Conservation (phyloP, 345 rosid species). For the Pelargonium nanum region DNA sequence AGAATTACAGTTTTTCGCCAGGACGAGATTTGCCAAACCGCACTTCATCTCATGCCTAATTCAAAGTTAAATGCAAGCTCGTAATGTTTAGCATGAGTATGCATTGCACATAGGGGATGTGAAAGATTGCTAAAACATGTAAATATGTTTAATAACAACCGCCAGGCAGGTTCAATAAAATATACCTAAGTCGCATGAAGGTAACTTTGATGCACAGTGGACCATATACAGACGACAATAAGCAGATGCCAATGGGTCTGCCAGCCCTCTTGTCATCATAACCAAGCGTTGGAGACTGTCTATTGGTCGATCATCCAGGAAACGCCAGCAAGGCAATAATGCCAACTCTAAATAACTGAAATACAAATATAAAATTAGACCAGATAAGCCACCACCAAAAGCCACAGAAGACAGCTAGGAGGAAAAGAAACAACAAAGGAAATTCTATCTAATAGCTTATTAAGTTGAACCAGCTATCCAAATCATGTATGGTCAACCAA, state of each 20-base stretch:
- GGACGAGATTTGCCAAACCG: no score
- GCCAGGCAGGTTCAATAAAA: not conserved
- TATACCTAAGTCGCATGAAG: conserved; percentile 43
- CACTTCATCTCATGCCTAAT: no score
- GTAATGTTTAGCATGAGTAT: not conserved
- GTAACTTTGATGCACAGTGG: conserved; percentile 56
- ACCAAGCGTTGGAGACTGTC: conserved; percentile 56
- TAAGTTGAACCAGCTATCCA: no score
- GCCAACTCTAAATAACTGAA: conserved; percentile 84
- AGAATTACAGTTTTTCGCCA: no score
- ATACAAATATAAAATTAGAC: conserved; percentile 9
- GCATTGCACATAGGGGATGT: not conserved
- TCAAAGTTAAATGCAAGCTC: not conserved
- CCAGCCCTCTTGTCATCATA: conserved; percentile 78
- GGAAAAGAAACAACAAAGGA: no score
- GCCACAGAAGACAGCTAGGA: not conserved
- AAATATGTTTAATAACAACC: not conserved
- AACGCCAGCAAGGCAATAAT: conserved; percentile 80
- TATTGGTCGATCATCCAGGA: conserved; percentile 43
- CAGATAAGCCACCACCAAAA: conserved; percentile 2
- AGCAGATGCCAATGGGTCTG: conserved; percentile 72
- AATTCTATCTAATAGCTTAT: not conserved
- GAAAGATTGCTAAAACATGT: no score
- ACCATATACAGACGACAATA: conserved; percentile 75
- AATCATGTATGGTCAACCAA: not conserved